Evolutionary conservation across 1,284 basidiomycete genomes (phyloP).

Genomic region (Peniophora sp.): DNA sequence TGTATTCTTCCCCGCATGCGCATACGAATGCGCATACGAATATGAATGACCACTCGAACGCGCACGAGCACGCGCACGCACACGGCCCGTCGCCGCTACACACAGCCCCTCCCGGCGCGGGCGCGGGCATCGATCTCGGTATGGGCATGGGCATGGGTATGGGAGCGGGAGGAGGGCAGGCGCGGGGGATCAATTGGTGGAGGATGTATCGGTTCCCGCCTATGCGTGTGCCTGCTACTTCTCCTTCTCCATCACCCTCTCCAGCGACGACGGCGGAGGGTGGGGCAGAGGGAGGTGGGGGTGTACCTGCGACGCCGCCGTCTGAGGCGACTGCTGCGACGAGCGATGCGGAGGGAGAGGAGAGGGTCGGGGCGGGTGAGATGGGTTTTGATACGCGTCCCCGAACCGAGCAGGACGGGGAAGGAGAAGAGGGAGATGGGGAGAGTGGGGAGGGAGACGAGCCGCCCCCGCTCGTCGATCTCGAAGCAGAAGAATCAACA

Average conservation of each 20-base stretch:
- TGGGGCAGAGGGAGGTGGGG: slow-evolving; percentile 1
- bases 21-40: too few relatives aligned
- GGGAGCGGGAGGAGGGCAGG: slow-evolving; percentile 12
- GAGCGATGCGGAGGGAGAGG: background rate
- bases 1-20: too few relatives aligned
- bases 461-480: background rate
- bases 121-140: slow-evolving; percentile 5
- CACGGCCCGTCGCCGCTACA: background rate
- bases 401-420: too few relatives aligned
- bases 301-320: background rate
- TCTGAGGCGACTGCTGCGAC: background rate
- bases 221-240: slow-evolving; percentile 23
- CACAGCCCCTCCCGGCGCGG: background rate
- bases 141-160: slow-evolving; percentile 5
- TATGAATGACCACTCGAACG: too few relatives aligned
- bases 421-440: too few relatives aligned
- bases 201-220: slow-evolving; percentile 70
- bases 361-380: background rate
- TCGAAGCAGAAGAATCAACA: slow-evolving; percentile 4
- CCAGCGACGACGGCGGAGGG: slow-evolving; percentile 14
- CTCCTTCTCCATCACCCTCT: slow-evolving; percentile 17
- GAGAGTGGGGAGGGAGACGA: slow-evolving; percentile 13
- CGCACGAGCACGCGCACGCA: background rate
- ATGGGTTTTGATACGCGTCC: background rate
- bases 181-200: slow-evolving; percentile 70